Percentiles rank a stretch among this genome's conserved stretches.
These are phyloP conservation scores for Phytophthora capsici DNA, from an alignment of 352 stramenopile genomes.

Conservation along the genomic window DNA sequence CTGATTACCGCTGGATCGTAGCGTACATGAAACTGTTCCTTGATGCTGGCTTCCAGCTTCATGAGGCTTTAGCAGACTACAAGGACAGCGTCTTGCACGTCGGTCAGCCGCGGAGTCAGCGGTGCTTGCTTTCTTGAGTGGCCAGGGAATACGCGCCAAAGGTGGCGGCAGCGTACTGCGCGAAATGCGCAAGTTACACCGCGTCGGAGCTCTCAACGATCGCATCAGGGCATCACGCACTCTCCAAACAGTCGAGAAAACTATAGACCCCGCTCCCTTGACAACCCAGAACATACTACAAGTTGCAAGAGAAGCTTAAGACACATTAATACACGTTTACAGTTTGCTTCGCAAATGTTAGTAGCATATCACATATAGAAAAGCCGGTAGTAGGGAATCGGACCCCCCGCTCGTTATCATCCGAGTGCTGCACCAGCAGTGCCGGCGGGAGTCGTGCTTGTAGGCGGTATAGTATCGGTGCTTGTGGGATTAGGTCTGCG, in stretches of 20 bases:
- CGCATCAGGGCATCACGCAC: neutral
- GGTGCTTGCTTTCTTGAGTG: conserved; percentile 16
- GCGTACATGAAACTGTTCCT: conserved; percentile 30
- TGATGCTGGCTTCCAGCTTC: conserved; percentile 18
- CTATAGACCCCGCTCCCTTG: neutral
- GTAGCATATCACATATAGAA: no score
- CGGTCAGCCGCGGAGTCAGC: neutral
- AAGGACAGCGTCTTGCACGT: conserved; percentile 10
- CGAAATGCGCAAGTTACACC: neutral
- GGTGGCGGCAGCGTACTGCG: conserved; percentile 8
- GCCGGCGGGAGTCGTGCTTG: neutral
- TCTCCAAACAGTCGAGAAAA: neutral
- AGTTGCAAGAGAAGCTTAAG: neutral
- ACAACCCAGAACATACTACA: neutral
- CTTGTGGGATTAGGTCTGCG: neutral
- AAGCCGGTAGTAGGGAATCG: neutral
- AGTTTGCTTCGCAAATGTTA: no score
- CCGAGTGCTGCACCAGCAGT: neutral
- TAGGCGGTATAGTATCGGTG: no score
- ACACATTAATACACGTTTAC: neutral
- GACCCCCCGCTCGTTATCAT: neutral
- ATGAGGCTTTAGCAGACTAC: neutral
- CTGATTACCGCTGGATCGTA: conserved; percentile 17
- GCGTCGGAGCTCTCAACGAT: neutral
- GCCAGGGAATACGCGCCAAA: neutral